Evolutionary conservation across 345 rosid genomes (phyloP).

Genomic region (Arabis alpina): DNA sequence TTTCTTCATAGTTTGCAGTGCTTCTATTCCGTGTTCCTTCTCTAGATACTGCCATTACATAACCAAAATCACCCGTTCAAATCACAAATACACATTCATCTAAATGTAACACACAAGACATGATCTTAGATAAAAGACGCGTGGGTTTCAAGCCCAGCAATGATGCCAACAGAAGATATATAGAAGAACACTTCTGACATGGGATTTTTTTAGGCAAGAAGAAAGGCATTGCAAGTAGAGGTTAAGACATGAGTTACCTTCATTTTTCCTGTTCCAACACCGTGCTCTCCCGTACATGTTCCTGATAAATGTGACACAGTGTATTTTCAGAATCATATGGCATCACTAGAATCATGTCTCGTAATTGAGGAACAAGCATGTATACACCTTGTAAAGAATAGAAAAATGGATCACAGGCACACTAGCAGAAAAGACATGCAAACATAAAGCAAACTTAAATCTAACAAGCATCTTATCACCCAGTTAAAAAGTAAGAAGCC

Average conservation of each 20-base stretch:
- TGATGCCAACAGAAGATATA: background rate
- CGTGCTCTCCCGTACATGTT: conserved; percentile 96
- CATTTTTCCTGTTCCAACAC: conserved; percentile 93
- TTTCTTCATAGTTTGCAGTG: conserved; percentile 78
- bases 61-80: background rate
- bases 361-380: background rate
- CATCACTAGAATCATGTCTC: conserved; percentile 14
- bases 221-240: background rate
- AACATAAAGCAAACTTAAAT: background rate
- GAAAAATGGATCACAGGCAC: background rate
- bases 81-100: background rate
- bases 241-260: conserved; percentile 50
- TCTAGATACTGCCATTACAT: conserved; percentile 66
- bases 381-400: background rate
- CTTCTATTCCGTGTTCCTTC: conserved; percentile 83
- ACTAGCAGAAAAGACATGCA: background rate
- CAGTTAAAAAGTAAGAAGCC: background rate
- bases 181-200: background rate
- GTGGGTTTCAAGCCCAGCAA: background rate
- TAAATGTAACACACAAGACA: background rate
- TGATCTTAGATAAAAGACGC: background rate
- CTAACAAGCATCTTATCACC: background rate
- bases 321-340: conserved; percentile 14
- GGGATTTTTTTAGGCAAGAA: background rate
- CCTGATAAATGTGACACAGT: conserved; percentile 52